Base-by-base conservation (phyloP, 768 basidiomycete species). In the Gloeopeniophorella convolvens region DNA sequence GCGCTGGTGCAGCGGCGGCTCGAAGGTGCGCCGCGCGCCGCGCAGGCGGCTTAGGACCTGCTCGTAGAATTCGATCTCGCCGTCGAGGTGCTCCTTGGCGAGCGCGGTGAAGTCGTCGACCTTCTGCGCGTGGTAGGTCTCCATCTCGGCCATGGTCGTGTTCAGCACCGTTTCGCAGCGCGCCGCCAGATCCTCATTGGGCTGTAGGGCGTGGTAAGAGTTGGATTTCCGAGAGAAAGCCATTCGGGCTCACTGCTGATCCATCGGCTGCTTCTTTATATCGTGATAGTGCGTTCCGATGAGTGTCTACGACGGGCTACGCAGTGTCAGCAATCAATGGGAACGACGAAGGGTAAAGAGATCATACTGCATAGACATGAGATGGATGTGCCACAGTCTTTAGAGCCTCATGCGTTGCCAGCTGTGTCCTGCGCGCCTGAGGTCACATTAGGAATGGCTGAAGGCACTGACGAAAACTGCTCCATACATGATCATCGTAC, bases 161-260 rank as follows among this genome's bases (percentile, higher is more conserved):
- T 93, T 92, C 23, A 94, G 69, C 6, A 91, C 87, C 0, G 90
- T 92, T 66, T 94, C 90, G 63, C 86, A 91, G 16, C 90, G 78
- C 3, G 79, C 74, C 2, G 80, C 79, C 55, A 83, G 67, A 15
- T 85, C 82, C 41, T 83, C 80, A 57, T 83, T 72, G 12, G 74
- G 64, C 82, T 85, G 61, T 24, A 9, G n/a, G 16, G 35, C 26
- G 21, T 59, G 16, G 50, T n/a, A 55, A 50, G 11, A 28, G 39
- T 16, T 3, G 23, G 13, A 48, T n/a, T 40, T 28, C 30, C 20
- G 18, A 16, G 30, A 39, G 5, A 23, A 23, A 4, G 33, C 2
- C 20, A 6, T 21, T 10, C 18, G 7, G 30, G 9, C 26, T 42
- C 65, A 73, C 76, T 16, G 57, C 46, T n/a, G 69, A 68, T 27